Conservation (phyloP, 768 basidiomycete species). For the Infundibulicybe gibba region DNA sequence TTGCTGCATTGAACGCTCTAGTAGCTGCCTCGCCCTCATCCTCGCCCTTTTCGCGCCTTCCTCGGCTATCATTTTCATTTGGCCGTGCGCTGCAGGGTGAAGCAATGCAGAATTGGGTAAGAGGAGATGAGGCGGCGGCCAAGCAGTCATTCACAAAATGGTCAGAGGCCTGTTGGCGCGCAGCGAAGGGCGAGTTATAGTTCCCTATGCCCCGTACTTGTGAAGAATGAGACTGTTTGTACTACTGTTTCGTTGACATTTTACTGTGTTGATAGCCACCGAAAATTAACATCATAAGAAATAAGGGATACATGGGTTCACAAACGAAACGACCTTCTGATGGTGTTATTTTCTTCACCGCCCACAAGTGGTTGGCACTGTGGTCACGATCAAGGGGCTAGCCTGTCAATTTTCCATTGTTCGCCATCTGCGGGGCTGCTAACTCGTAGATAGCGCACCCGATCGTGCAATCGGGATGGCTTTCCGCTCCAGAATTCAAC, state of each 20-base stretch:
- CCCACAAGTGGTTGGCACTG: background rate
- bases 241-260: background rate
- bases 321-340: too few species aligned
- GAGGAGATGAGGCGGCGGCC: constrained; percentile 37
- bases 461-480: constrained; percentile 91
- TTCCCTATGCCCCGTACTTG: too few species aligned
- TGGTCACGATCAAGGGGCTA: constrained; percentile 56
- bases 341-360: too few species aligned
- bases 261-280: constrained; percentile 2
- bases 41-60: constrained; percentile 35
- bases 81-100: constrained; percentile 48
- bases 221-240: background rate
- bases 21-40: constrained; percentile 26
- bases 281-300: constrained; percentile 4
- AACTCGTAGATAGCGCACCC: constrained; percentile 70
- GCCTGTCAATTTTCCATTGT: constrained; percentile 75
- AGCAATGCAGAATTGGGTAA: constrained; percentile 41
- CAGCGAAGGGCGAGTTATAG: constrained; percentile 29
- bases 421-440: constrained; percentile 43
- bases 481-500: constrained; percentile 98
- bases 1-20: constrained; percentile 36
- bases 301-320: too few species aligned
- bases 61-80: constrained; percentile 46
- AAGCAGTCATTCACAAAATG: constrained; percentile 36
- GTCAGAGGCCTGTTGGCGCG: constrained; percentile 39